Conservation (phyloP, 192 early-diverging fungal genomes). For the Coemansia sp. region DNA sequence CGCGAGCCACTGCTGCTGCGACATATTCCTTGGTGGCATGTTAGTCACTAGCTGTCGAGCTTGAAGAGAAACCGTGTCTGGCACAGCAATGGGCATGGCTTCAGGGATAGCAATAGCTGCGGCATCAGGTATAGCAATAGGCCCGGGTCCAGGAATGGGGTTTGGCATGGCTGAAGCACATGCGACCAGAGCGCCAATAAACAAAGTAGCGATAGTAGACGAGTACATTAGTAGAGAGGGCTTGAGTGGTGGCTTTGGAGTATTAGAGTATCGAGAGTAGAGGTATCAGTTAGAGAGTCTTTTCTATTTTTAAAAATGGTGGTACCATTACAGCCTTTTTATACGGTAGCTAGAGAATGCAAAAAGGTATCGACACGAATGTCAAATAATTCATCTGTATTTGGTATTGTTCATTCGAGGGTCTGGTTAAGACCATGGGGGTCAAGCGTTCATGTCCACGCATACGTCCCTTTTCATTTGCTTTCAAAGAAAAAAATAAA, state of each 20-base stretch:
- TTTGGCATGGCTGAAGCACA: conserved; percentile 11
- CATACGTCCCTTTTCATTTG: background rate
- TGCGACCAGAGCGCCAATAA: conserved; percentile 4
- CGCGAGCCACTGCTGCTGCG: conserved; percentile 16
- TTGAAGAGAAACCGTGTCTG: background rate
- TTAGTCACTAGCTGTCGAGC: conserved; percentile 29
- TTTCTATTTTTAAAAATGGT: background rate
- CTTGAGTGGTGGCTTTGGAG: background rate
- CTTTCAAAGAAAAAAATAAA: background rate
- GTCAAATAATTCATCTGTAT: background rate
- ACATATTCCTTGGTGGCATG: conserved; percentile 14
- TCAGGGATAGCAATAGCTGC: conserved; percentile 13
- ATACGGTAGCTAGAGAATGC: background rate
- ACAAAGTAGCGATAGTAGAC: background rate
- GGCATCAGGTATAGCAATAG: conserved; percentile 1
- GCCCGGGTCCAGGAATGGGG: conserved; percentile 16
- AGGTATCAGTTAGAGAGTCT: background rate
- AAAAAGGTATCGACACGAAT: background rate
- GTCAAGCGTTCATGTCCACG: background rate
- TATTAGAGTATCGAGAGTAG: background rate
- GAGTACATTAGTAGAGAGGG: background rate
- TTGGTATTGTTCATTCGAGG: conserved; percentile 1
- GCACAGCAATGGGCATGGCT: background rate
- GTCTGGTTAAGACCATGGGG: background rate
- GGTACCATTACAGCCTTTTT: background rate